Percentiles rank a stretch among this genome's conserved stretches.
These are phyloP conservation scores for Lactarius hatsudake DNA, from an alignment of 768 basidiomycete genomes.

Conservation along the genomic window DNA sequence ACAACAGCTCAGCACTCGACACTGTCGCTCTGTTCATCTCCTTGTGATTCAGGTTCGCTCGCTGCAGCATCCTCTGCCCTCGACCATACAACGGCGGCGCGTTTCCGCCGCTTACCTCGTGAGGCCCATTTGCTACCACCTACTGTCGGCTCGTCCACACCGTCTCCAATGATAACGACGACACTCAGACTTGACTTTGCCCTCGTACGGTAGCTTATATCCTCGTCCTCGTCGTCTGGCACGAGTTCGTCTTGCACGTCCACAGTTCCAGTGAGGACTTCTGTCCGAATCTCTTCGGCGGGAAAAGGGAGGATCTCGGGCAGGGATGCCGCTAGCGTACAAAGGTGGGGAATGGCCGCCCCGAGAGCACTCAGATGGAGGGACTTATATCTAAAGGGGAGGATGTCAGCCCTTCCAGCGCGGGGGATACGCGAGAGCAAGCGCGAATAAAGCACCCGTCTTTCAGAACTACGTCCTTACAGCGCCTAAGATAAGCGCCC, in stretches of 20 bases:
- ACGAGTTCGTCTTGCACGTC: conserved; percentile 77
- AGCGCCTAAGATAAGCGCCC: conserved; percentile 71
- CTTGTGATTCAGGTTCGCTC: neutral
- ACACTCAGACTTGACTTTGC: conserved; percentile 68
- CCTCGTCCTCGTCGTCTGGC: conserved; percentile 73
- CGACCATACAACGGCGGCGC: neutral
- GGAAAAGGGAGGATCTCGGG: conserved; percentile 70
- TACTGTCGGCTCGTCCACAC: conserved; percentile 43
- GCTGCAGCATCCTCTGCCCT: conserved; percentile 1
- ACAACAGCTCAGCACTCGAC: conserved; percentile 6
- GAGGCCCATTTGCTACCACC: conserved; percentile 26
- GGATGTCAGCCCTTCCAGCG: neutral
- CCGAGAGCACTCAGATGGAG: conserved; percentile 81
- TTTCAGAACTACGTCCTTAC: conserved; percentile 66
- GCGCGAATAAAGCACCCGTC: conserved; percentile 54
- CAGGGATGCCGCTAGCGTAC: conserved; percentile 66
- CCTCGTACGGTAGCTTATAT: conserved; percentile 57
- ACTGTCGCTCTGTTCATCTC: neutral
- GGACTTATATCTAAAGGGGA: conserved; percentile 56
- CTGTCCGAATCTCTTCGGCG: conserved; percentile 56
- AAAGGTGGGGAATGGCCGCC: conserved; percentile 81
- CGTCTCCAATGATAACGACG: conserved; percentile 58
- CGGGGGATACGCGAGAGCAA: neutral
- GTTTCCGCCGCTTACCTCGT: conserved; percentile 26
- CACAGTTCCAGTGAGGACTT: conserved; percentile 66